phyloP scores from a whole-genome alignment of 1,284 basidiomycete species.

The Calocybe gambosa region DNA sequence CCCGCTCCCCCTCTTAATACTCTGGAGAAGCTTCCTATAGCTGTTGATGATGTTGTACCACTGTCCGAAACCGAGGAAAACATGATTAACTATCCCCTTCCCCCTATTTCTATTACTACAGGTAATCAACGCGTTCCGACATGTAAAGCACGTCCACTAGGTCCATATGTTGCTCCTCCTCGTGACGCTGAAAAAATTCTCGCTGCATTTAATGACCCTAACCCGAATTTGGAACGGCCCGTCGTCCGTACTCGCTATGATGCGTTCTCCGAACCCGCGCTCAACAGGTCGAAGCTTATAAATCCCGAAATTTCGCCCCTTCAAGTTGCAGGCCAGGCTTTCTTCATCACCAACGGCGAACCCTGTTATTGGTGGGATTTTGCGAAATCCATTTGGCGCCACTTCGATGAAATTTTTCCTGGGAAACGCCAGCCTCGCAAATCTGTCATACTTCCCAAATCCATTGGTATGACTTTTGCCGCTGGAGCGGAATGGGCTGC shows the following conservation, averaged over 20 bases:
- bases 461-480: constrained; percentile 67
- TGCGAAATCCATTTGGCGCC: constrained; percentile 79
- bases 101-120: constrained; percentile 58
- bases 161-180: constrained; percentile 65
- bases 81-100: constrained; percentile 52
- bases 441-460: constrained; percentile 53
- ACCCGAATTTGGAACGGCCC: constrained; percentile 45
- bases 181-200: constrained; percentile 54
- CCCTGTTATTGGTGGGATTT: constrained; percentile 98
- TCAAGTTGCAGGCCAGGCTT: constrained; percentile 87
- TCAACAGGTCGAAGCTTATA: constrained; percentile 42
- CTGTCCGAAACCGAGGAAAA: constrained; percentile 37
- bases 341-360: constrained; percentile 98
- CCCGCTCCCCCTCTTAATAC: constrained; percentile 31
- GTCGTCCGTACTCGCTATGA: constrained; percentile 76
- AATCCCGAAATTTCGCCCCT: constrained; percentile 47
- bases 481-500: constrained; percentile 71
- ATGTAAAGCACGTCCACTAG: constrained; percentile 70
- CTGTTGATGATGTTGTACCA: constrained; percentile 31
- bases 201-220: constrained; percentile 52
- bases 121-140: constrained; percentile 67
- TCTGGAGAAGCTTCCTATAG: constrained; percentile 29
- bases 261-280: constrained; percentile 51
- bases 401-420: constrained; percentile 59
- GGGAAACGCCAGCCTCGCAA: constrained; percentile 32